phyloP scores from a whole-genome alignment of 331 rosid species.

The Stylosanthes scabra region DNA sequence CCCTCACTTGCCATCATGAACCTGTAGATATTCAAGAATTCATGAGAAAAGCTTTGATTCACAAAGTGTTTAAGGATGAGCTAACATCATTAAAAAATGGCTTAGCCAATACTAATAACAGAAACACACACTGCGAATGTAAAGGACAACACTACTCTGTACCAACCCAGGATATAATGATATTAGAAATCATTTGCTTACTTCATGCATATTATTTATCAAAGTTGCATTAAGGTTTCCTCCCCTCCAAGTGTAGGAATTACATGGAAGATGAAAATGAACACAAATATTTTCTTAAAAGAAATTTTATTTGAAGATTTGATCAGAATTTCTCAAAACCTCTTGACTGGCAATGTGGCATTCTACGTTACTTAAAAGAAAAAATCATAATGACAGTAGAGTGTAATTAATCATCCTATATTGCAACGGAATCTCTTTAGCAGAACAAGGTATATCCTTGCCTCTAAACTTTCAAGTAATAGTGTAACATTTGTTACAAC shows the following conservation, averaged over 20 bases:
- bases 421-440: background rate
- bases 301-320: background rate
- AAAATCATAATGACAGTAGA: background rate
- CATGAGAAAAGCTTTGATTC: slow-evolving; percentile 38
- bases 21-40: slow-evolving; percentile 51
- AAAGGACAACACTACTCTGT: background rate
- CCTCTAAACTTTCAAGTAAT: background rate
- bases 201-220: too few species aligned
- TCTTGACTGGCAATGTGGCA: background rate
- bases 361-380: background rate
- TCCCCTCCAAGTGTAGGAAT: background rate
- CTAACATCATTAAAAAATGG: slow-evolving; percentile 6
- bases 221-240: background rate
- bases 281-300: background rate
- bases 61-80: slow-evolving; percentile 12
- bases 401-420: slow-evolving; percentile 10
- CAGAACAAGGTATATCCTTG: background rate
- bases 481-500: too few species aligned
- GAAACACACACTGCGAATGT: slow-evolving; percentile 8
- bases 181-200: too few species aligned
- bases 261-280: slow-evolving; percentile 3
- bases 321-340: too few species aligned
- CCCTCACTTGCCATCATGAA: slow-evolving; percentile 98
- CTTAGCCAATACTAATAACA: slow-evolving; percentile 29
- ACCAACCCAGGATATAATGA: too few species aligned